Conservation (phyloP, 176 grass and related monocot species). For the Raddia guianensis region DNA sequence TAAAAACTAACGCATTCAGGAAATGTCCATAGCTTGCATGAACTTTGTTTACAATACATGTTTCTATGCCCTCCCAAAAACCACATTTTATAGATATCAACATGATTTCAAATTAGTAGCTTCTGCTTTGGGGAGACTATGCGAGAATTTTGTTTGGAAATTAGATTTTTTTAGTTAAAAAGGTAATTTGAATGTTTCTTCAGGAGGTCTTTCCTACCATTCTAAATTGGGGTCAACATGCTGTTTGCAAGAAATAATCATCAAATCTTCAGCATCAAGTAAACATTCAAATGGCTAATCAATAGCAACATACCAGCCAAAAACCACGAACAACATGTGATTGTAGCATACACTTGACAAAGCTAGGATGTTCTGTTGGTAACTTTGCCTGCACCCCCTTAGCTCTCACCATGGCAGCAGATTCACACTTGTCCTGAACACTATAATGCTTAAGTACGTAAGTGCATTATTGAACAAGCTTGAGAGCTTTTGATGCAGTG, state of each 20-base stretch:
- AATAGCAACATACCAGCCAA: constrained; percentile 49
- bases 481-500: not conserved
- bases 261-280: not conserved
- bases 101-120: not conserved
- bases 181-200: constrained; percentile 13
- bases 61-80: not conserved
- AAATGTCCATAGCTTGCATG: not conserved
- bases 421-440: constrained; percentile 19
- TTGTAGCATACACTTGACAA: constrained; percentile 40
- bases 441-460: constrained; percentile 10
- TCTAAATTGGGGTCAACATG: not conserved
- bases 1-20: not conserved
- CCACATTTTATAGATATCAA: constrained; percentile 17
- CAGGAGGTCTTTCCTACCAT: constrained; percentile 7
- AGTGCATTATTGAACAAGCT: not conserved
- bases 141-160: not conserved
- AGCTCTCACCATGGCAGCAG: constrained; percentile 43
- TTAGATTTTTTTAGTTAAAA: constrained; percentile 21
- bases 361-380: constrained; percentile 43
- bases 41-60: not conserved
- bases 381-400: constrained; percentile 39
- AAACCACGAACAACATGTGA: constrained; percentile 55
- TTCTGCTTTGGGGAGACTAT: not conserved
- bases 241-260: not conserved
- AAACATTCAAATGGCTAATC: constrained; percentile 14